Evolutionary conservation across 345 rosid genomes (phyloP).

Genomic region (Salix dunnii): DNA sequence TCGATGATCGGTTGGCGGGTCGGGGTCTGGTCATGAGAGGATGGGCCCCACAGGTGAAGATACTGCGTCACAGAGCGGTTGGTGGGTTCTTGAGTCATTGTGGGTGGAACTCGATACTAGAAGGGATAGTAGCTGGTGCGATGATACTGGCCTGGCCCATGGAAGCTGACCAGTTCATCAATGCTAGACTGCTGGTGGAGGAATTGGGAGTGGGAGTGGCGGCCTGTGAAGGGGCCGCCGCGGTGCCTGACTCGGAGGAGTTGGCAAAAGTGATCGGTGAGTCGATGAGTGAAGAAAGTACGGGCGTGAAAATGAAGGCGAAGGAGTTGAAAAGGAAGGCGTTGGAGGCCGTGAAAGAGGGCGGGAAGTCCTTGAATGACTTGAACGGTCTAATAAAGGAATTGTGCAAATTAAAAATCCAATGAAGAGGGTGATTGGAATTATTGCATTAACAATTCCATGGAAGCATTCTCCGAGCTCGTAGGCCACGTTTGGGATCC

Average conservation of each 20-base stretch:
- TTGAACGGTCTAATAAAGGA: slow-evolving; percentile 36
- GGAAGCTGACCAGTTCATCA: slow-evolving; percentile 64
- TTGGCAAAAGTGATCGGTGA: slow-evolving; percentile 30
- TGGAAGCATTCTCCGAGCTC: too few relatives aligned
- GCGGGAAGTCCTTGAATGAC: slow-evolving; percentile 42
- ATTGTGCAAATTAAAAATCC: slow-evolving; percentile 6
- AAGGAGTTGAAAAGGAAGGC: slow-evolving; percentile 32
- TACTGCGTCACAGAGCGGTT: slow-evolving; percentile 52
- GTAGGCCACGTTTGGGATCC: too few relatives aligned
- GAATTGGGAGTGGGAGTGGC: slow-evolving; percentile 46
- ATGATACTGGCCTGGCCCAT: slow-evolving; percentile 66
- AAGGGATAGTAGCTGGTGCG: slow-evolving; percentile 51
- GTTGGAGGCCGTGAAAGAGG: slow-evolving; percentile 32
- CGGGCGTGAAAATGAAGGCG: slow-evolving; percentile 24
- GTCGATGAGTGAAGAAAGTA: slow-evolving; percentile 12
- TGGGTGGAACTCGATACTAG: slow-evolving; percentile 76
- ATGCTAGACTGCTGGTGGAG: slow-evolving; percentile 51
- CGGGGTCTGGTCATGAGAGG: slow-evolving; percentile 44
- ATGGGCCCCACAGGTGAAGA: slow-evolving; percentile 58
- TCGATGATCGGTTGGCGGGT: slow-evolving; percentile 40
- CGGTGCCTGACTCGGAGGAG: slow-evolving; percentile 52
- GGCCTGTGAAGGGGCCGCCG: slow-evolving; percentile 45
- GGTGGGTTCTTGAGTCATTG: slow-evolving; percentile 67
- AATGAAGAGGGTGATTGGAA: too few relatives aligned
- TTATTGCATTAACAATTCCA: too few relatives aligned